Evolutionary conservation across 192 early-diverging fungal species (phyloP), one percentile per base, ranked within the genome.

Genomic region (Coemansia sp.): DNA sequence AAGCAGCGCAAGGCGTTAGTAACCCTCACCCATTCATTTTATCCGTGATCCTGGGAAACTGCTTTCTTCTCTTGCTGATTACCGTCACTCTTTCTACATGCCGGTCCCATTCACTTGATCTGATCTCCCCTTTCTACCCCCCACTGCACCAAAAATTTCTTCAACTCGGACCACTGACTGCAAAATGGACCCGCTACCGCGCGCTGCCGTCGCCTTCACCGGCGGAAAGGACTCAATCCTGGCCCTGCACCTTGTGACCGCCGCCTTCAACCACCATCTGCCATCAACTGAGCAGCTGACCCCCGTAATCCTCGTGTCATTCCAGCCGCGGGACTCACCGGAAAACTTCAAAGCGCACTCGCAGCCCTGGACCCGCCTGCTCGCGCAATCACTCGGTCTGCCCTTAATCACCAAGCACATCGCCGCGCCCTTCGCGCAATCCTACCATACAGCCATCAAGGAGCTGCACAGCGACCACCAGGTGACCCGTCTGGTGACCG

Each of bases 221-320:
- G 85, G 85, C 40, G 85, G 85, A 22, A 86, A 86, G 68, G 85
- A 86, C 61, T 84, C 78, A 37, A 73, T 78, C 33, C 56, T 86
- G 33, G 76, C 83, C 12, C 43, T 84, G 33, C 72, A 80, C 38
- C 25, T 70, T 19, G 59, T 72, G 3, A 54, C 73, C 8, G 65
- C 71, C 12, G 68, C 71, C 40, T 65, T 62, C 14, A 61, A 55
- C 18, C 15, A 37, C 34, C 34, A 9, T 1, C 34, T 10, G 9
- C 34, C 34, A 10, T 9, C 34, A 8, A 9, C 34, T 10, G 5
- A 37, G 34, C 34, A 37, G 1, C 53, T 55, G 13, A 43, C 21
- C 5, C 53, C 53, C n/a, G 53, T 55, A 7, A 73, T 75, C 0
- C 55, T 81, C 0, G 68, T 86, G 0, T 80, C 81, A 15, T 83